Evolutionary conservation across 1,139 yeast genomes (phyloP).

Genomic region (Kodamaea plutei): DNA sequence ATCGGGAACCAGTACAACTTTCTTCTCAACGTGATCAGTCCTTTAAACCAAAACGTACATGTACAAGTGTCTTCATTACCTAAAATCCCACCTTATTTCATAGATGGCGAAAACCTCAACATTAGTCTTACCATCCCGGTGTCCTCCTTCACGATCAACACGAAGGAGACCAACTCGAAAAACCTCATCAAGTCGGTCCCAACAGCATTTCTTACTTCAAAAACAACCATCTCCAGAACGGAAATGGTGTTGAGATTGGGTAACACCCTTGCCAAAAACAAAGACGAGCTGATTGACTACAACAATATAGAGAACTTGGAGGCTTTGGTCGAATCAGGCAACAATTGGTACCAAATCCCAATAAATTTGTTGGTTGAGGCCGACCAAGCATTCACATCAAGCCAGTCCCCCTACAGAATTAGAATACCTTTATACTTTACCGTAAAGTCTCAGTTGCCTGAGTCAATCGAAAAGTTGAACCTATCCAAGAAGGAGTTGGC

Average conservation of each 20-base stretch:
- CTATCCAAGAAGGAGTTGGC: constrained; percentile 21
- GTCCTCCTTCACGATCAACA: constrained; percentile 18
- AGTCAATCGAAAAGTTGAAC: constrained; percentile 15
- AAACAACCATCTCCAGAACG: constrained; percentile 27
- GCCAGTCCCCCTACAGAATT: constrained; percentile 6
- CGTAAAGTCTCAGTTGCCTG: constrained; percentile 24
- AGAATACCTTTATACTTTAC: constrained; percentile 30
- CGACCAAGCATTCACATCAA: neutral
- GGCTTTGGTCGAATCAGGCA: constrained; percentile 22
- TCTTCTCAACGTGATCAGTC: constrained; percentile 30
- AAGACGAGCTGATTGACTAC: constrained; percentile 5
- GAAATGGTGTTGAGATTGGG: constrained; percentile 31
- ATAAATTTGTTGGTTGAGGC: constrained; percentile 15
- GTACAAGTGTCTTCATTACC: constrained; percentile 18
- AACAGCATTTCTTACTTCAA: constrained; percentile 28
- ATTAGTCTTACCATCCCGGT: constrained; percentile 23
- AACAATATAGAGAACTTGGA: constrained; percentile 16
- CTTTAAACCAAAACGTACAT: constrained; percentile 15
- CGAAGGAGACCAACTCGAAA: constrained; percentile 12
- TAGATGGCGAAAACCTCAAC: constrained; percentile 12
- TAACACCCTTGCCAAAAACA: constrained; percentile 9
- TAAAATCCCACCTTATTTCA: constrained; percentile 12
- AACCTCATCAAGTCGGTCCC: constrained; percentile 27
- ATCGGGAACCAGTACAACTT: constrained; percentile 16
- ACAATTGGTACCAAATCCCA: constrained; percentile 37